Conservation (phyloP, 2,329 filamentous ascomycete species). For the Talaromyces sp. region DNA sequence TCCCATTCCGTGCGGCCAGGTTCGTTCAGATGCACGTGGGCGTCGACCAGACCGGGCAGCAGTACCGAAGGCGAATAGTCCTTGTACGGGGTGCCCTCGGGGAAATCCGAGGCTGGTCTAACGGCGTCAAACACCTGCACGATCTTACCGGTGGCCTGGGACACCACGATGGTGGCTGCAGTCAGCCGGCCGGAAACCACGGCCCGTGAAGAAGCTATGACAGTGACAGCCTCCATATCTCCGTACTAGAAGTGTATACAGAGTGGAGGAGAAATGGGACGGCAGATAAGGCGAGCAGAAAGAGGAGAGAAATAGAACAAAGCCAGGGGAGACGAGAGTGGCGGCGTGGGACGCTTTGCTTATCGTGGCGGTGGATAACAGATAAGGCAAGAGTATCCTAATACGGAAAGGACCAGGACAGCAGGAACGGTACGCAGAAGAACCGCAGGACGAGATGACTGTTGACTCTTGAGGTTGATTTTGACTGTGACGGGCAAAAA, state of each 20-base stretch:
- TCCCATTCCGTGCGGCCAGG: constrained; percentile 98
- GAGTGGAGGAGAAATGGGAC: not conserved
- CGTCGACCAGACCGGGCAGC: constrained; percentile 87
- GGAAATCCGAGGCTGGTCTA: constrained; percentile 71
- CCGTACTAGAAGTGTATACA: not conserved
- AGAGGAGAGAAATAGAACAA: not conserved
- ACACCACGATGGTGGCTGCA: constrained; percentile 78
- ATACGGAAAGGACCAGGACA: not conserved
- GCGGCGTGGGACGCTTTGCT: not conserved
- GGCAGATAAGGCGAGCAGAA: not conserved
- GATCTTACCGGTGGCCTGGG: constrained; percentile 76
- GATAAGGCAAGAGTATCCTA: constrained; percentile 2
- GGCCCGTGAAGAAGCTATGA: constrained; percentile 78
- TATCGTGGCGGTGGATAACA: constrained; percentile 3
- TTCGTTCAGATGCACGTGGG: constrained; percentile 96
- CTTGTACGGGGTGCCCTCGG: constrained; percentile 65
- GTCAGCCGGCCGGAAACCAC: constrained; percentile 73
- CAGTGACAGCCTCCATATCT: constrained; percentile 26
- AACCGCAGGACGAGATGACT: not conserved
- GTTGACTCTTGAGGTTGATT: not conserved
- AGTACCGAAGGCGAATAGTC: constrained; percentile 82
- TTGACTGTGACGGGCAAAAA: not conserved
- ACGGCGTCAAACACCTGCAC: constrained; percentile 67
- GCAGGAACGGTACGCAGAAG: not conserved
- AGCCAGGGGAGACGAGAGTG: not conserved